Conservation (phyloP, 2,329 filamentous ascomycete genomes). For the Clarireedia hainanense region DNA sequence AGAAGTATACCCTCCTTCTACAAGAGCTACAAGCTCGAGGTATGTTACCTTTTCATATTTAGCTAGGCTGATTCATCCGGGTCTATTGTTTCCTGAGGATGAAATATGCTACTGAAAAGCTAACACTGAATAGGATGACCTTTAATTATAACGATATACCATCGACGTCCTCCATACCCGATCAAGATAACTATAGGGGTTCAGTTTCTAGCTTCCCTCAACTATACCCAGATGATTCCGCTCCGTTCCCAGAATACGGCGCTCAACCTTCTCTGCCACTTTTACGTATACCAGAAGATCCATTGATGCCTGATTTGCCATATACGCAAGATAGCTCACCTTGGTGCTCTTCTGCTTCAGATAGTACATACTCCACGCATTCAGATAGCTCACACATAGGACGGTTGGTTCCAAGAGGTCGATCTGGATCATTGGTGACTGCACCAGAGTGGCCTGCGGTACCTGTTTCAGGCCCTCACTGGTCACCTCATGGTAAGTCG, state of each 20-base stretch:
- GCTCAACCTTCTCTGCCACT: slow-evolving; percentile 18
- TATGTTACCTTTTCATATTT: slow-evolving; percentile 12
- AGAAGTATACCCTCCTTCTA: slow-evolving; percentile 14
- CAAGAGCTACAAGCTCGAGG: slow-evolving; percentile 12
- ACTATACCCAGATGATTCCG: slow-evolving; percentile 10
- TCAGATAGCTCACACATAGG: slow-evolving; percentile 23
- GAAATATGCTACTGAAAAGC: neutral
- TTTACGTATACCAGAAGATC: slow-evolving; percentile 25
- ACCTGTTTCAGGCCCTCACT: slow-evolving; percentile 13
- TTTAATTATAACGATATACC: slow-evolving; percentile 1
- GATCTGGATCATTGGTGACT: slow-evolving; percentile 21
- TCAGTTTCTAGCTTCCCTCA: slow-evolving; percentile 13
- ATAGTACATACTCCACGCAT: slow-evolving; percentile 27
- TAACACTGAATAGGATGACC: slow-evolving; percentile 2
- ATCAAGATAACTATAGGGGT: neutral
- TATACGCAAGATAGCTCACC: slow-evolving; percentile 25
- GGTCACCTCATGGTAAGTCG: slow-evolving; percentile 17
- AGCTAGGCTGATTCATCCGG: neutral
- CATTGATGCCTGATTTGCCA: slow-evolving; percentile 21
- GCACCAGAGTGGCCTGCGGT: slow-evolving; percentile 22
- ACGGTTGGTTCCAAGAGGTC: slow-evolving; percentile 17
- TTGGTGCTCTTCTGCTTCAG: slow-evolving; percentile 28
- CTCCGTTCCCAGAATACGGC: slow-evolving; percentile 15
- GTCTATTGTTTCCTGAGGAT: neutral
- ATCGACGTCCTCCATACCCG: neutral